Evolutionary conservation across 164 flowering plant genomes (phyloP), one percentile per base, ranked within the genome.

Genomic region (Chimonanthus praecox): DNA sequence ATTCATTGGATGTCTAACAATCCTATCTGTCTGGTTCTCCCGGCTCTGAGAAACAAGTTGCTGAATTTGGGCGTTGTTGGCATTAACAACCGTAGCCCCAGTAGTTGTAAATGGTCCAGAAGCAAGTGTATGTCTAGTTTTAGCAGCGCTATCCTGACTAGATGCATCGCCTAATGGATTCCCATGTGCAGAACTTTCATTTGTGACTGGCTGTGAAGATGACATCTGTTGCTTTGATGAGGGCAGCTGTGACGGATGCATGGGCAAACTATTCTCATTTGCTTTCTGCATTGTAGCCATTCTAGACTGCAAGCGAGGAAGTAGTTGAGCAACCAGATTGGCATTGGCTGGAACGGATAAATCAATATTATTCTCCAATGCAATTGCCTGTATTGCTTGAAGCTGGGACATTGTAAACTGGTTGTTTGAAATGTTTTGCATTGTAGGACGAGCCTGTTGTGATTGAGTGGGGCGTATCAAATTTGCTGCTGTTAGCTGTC

Each of bases 381-480:
- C 98, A 93, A 94, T 88, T 15, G 94, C 94, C 71, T 94, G 93
- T 85, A 90, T 76, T 7, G 87, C 90, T 77, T 90, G 97, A 84
- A 91, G 60, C 79, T 95, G 98, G 15, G 94, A 86, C 86, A 90
- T 80, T 16, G 90, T 86, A 54, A 82, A 71, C 74, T 84, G 91
- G 83, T 82, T 91, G 80, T 80, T 87, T 47, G 80, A 80, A 76
- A 86, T 78, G 76, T 79, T 90, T 76, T 84, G 90, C 47, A 83
- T 71, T 73, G 68, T 80, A 68, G 82, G 86, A 67, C 86, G 92
- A 70, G 81, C 68, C 74, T 87, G 96, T 72, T 84, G 79, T 63
- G 83, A 74, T 79, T 86, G 91, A 77, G 78, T 74, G 43, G 75
- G 85, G 80, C 92, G 87, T 47, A 71, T 67, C 15, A 78, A 74